phyloP scores from a whole-genome alignment of 495 filamentous ascomycete species.

The Chaetomium fimeti region DNA sequence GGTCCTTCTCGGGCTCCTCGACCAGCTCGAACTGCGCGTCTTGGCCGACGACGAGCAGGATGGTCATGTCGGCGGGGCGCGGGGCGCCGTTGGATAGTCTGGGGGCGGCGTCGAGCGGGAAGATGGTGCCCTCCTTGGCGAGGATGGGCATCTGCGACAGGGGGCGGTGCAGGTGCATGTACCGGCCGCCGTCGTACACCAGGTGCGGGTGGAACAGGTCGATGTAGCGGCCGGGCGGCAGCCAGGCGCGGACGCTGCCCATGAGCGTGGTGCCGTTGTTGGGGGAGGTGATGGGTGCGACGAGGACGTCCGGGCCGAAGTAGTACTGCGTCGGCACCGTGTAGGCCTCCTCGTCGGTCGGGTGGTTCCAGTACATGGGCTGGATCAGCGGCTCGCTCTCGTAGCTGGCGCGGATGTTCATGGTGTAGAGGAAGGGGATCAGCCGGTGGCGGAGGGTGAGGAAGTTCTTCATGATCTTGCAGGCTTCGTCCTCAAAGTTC shows the following conservation, averaged over 20 bases:
- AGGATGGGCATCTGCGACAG: conserved; percentile 51
- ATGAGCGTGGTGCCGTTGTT: conserved; percentile 40
- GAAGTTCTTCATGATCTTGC: conserved; percentile 45
- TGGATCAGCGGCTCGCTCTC: conserved; percentile 51
- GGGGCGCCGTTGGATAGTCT: conserved; percentile 43
- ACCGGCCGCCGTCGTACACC: conserved; percentile 53
- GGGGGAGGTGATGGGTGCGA: conserved; percentile 52
- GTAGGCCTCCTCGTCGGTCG: conserved; percentile 50
- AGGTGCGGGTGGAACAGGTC: conserved; percentile 51
- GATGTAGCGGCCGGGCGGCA: conserved; percentile 49
- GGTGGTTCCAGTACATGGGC: conserved; percentile 61
- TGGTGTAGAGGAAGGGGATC: conserved; percentile 58
- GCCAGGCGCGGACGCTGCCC: conserved; percentile 48
- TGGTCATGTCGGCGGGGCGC: conserved; percentile 42
- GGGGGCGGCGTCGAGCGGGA: conserved; percentile 47
- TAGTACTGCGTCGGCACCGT: conserved; percentile 52
- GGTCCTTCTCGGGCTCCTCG: conserved; percentile 37
- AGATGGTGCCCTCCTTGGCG: conserved; percentile 54
- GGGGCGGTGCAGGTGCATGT: conserved; percentile 45
- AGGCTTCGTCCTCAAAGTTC: conserved; percentile 45
- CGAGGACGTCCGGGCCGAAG: conserved; percentile 54
- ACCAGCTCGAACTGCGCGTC: conserved; percentile 46
- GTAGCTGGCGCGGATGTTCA: conserved; percentile 47
- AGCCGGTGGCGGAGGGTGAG: conserved; percentile 53
- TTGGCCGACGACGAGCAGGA: conserved; percentile 53